Evolutionary conservation across 768 basidiomycete genomes (phyloP), one percentile per base, ranked within the genome.

Genomic region (Pleurotus platypus): DNA sequence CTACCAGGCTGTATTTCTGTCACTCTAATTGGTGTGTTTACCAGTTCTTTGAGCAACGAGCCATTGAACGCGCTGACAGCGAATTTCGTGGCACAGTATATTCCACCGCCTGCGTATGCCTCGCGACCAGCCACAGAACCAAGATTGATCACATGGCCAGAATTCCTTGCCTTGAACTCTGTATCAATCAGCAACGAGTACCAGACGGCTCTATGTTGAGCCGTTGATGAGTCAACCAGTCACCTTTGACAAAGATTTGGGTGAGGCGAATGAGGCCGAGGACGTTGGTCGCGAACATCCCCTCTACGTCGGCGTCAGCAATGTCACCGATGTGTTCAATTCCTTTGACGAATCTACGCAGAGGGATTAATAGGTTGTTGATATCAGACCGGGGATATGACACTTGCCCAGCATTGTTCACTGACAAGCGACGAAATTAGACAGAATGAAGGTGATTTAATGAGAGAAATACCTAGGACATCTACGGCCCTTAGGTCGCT

Each of bases 1-100:
- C 16, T 64, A 87, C 93, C 94, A 27, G 96, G 97, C 66, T 93
- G 90, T 56, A 99, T 89, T 72, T 98, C 94, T 5, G 92, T 89
- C 5, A 98, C 95, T 54, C 97, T 82, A 64, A 99, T 94, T 16
- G 86, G 86, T 13, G 95, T 97, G 67, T 92, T 86, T 35, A 98
- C 94, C 37, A 98, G 78, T 69, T 98, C 96, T 58, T 86, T 80
- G 71, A 92, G 70, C 46, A 98, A 74, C 4, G 89, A 81, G 39
- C 85, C 86, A 20, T 85, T 90, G 75, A 98, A 98, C 2, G 95
- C 91, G 47, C 81, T 80, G 6, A 99, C 88, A 18, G 91, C 92
- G 62, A 84, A 80, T 65, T 94, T 94, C 12, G 94, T 95, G 4
- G 96, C 96, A 59, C 87, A 92, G 72, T 97, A 98, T 63, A 98